Evolutionary conservation across 257 asterid species (phyloP), one percentile per base, ranked within the genome.

Genomic region (Primulina eburnea): DNA sequence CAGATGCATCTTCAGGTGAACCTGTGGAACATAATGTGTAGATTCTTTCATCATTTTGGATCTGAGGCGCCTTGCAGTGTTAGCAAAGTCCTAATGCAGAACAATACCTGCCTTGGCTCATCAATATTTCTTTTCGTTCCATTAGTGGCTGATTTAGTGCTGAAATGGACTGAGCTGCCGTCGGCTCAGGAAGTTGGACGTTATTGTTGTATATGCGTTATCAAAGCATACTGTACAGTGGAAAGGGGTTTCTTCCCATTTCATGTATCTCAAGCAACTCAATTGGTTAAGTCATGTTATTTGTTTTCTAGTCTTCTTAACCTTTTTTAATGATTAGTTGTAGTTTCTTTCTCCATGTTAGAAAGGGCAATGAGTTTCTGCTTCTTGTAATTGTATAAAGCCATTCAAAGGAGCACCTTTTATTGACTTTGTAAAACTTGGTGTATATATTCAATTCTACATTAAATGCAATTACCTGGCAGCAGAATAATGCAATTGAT

Each of bases 311-410:
- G 58, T 63, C 24, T 70, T 59, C 65, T 33, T 52, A 20, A 24
- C 20, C 47, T 60, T 34, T 34, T 17, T 73, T 64, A 66, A 69
- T 62, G 55, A 62, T 69, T 65, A 62, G 16, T 37, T 58, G 56
- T 33, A 2, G 18, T 57, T 9, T 43, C 17, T 14, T 60, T 64
- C 62, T 17, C 40, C 10, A 28, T 35, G 63, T 63, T 69, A 64
- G 82, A 70, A 66, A 62, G 68, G 81, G 79, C 77, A 56, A 26
- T 73, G 83, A 56, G 80, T 86, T 77, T 77, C 60, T 73, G 77
- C 77, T 78, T 80, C 80, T 73, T 88, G 89, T 85, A 85, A 77
- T 80, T 81, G 90, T 84, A 75, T 73, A 82, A 75, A 70, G 65
- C 78, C 64, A 64, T 75, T 60, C 59, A 69, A 69, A 68, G 70